These are phyloP conservation scores for Dichotomopilus funicola DNA, from an alignment of 2,329 filamentous ascomycete genomes.

Conservation along the genomic window DNA sequence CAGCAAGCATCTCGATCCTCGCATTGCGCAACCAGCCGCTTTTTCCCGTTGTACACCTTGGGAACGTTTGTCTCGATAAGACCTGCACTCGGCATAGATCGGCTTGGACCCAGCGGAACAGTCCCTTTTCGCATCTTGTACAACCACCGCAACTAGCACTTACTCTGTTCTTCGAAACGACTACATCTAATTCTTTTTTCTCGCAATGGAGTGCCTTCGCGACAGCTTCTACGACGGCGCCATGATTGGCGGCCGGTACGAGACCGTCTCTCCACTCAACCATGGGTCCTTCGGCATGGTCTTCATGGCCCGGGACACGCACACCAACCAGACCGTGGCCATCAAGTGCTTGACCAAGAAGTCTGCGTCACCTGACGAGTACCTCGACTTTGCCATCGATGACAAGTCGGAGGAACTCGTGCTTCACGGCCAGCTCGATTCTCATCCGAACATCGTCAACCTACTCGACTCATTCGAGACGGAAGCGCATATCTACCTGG, in stretches of 20 bases:
- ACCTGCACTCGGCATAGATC: slow-evolving; percentile 22
- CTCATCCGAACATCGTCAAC: slow-evolving; percentile 90
- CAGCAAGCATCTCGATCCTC: slow-evolving; percentile 1
- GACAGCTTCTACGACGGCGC: slow-evolving; percentile 73
- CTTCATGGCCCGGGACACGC: slow-evolving; percentile 78
- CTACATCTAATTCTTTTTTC: slow-evolving; percentile 25
- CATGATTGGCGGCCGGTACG: slow-evolving; percentile 81
- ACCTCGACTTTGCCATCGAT: slow-evolving; percentile 64
- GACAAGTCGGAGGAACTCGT: slow-evolving; percentile 75
- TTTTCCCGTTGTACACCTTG: slow-evolving; percentile 18
- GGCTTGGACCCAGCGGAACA: slow-evolving; percentile 16
- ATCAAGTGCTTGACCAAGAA: slow-evolving; percentile 95
- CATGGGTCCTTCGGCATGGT: slow-evolving; percentile 99
- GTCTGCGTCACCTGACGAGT: slow-evolving; percentile 52
- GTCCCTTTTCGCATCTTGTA: slow-evolving; percentile 19
- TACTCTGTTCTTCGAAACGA: slow-evolving; percentile 3
- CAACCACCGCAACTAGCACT: slow-evolving; percentile 18
- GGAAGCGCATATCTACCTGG: slow-evolving; percentile 79
- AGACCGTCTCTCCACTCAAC: slow-evolving; percentile 89
- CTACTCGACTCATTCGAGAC: slow-evolving; percentile 89
- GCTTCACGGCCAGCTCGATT: slow-evolving; percentile 71
- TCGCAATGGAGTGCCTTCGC: slow-evolving; percentile 74
- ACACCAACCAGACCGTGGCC: slow-evolving; percentile 74
- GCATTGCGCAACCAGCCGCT: slow-evolving; percentile 10
- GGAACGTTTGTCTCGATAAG: slow-evolving; percentile 21